Evolutionary conservation across 371 early-diverging fungal genomes (phyloP).

Genomic region (Blakeslea trispora): DNA sequence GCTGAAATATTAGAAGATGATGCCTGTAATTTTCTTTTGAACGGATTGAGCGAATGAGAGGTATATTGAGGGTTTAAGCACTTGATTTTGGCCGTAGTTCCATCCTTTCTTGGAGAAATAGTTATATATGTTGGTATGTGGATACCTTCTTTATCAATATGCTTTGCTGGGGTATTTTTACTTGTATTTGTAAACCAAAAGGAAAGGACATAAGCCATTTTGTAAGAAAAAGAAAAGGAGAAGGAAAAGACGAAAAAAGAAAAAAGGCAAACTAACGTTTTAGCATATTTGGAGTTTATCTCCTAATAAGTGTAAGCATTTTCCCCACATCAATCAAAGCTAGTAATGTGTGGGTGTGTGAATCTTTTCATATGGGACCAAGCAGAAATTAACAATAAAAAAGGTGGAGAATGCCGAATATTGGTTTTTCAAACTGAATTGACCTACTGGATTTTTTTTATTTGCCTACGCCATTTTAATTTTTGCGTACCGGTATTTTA

Average conservation of each 20-base stretch:
- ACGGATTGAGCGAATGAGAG: constrained; percentile 6
- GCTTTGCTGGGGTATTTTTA: too few species aligned
- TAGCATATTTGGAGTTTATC: too few species aligned
- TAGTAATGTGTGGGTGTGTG: not conserved
- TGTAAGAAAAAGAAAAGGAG: not conserved
- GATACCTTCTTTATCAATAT: not conserved
- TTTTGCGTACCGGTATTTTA: too few species aligned
- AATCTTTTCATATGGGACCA: not conserved
- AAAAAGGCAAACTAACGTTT: not conserved
- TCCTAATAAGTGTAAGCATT: too few species aligned
- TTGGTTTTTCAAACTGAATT: too few species aligned
- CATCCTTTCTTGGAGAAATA: constrained; percentile 29
- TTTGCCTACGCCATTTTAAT: too few species aligned
- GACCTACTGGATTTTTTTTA: too few species aligned
- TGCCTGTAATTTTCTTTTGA: constrained; percentile 21
- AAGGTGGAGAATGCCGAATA: not conserved
- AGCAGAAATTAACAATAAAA: not conserved
- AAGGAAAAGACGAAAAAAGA: constrained; percentile 9
- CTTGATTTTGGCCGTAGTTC: constrained; percentile 25
- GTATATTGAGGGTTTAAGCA: constrained; percentile 19
- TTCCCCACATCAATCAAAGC: too few species aligned
- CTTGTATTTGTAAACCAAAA: constrained; percentile 7
- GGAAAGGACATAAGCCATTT: constrained; percentile 15
- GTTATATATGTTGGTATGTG: constrained; percentile 22
- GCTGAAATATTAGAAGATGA: constrained; percentile 21